Conservation (phyloP, 306 rosid species). For the Malus sylvestris region DNA sequence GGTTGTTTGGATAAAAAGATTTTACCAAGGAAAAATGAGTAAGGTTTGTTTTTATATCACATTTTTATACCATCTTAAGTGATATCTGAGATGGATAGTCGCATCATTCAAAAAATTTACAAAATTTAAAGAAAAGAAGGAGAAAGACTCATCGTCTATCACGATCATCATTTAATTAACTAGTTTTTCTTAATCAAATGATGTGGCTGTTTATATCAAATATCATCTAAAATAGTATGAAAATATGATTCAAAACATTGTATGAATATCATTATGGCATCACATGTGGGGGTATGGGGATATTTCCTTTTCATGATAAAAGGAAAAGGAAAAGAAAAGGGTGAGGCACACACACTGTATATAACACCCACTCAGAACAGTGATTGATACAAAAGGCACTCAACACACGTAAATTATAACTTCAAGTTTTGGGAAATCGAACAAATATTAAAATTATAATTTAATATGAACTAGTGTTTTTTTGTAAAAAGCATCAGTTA, state of each 20-base stretch:
- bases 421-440: conserved; percentile 5
- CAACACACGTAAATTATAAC: not conserved
- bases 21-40: not conserved
- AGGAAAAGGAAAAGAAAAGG: not conserved
- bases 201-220: fast-evolving
- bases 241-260: too few relatives aligned
- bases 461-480: not conserved
- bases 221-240: fast-evolving
- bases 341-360: not conserved
- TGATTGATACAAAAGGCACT: not conserved
- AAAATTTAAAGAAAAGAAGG: fast-evolving
- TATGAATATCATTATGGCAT: not conserved
- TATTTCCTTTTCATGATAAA: not conserved
- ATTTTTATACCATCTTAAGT: too few relatives aligned
- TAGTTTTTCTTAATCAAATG: too few relatives aligned
- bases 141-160: fast-evolving
- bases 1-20: not conserved
- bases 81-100: fast-evolving
- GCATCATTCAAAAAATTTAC: fast-evolving
- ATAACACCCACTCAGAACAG: not conserved
- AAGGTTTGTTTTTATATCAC: too few relatives aligned
- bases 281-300: not conserved
- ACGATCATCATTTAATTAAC: too few relatives aligned
- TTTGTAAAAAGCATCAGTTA: fast-evolving
- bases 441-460: not conserved